phyloP scores from a whole-genome alignment of 2,329 filamentous ascomycete species.

The Colletotrichum costaricense region DNA sequence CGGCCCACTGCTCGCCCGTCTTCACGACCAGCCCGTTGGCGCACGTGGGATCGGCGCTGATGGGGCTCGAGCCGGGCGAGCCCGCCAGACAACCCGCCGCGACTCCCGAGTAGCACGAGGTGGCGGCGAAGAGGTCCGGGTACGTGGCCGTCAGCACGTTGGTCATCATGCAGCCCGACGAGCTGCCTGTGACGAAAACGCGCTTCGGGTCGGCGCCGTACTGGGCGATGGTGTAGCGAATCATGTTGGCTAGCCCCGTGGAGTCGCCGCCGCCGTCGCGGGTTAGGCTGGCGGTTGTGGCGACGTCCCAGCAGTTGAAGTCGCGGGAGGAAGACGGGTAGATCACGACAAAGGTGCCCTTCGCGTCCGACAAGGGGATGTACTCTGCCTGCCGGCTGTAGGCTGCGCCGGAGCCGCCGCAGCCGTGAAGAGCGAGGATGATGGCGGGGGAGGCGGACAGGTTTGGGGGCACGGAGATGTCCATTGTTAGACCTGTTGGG shows the following conservation, averaged over 20 bases:
- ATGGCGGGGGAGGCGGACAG: conserved; percentile 22
- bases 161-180: conserved; percentile 49
- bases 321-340: conserved; percentile 41
- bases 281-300: conserved; percentile 52
- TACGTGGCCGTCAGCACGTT: conserved; percentile 49
- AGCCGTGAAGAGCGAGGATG: conserved; percentile 33
- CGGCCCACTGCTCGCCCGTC: conserved; percentile 55
- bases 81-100: conserved; percentile 46
- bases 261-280: conserved; percentile 61
- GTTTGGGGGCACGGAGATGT: conserved; percentile 29
- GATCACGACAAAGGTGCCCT: conserved; percentile 55
- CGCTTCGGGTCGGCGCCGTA: conserved; percentile 56
- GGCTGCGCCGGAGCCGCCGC: conserved; percentile 32
- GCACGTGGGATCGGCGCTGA: conserved; percentile 48
- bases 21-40: conserved; percentile 52
- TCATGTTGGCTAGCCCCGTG: conserved; percentile 61
- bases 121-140: conserved; percentile 48
- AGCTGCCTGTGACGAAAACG: conserved; percentile 57
- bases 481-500: conserved; percentile 34
- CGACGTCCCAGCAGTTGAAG: conserved; percentile 62
- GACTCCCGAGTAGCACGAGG: conserved; percentile 46
- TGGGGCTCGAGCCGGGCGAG: conserved; percentile 36
- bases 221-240: conserved; percentile 55
- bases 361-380: conserved; percentile 49
- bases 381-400: conserved; percentile 29